Evolutionary conservation across 2,329 filamentous ascomycete genomes (phyloP).

Genomic region (Passalora sequoiae): DNA sequence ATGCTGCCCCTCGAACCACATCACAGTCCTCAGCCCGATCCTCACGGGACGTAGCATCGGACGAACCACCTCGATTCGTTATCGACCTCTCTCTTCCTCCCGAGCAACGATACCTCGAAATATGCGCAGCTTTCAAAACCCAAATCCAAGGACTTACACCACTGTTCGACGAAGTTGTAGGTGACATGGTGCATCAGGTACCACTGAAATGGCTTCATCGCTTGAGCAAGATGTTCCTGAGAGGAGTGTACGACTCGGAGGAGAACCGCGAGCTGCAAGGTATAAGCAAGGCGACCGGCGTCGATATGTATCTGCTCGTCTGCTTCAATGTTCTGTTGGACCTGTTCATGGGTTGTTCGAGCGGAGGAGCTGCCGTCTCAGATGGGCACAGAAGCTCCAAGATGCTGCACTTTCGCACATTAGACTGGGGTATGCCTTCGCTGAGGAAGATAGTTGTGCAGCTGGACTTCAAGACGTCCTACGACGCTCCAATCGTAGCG

Average conservation of each 20-base stretch:
- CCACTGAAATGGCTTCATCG: conserved; percentile 29
- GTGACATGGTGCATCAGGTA: conserved; percentile 30
- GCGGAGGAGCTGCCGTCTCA: conserved; percentile 43
- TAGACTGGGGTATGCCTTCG: conserved; percentile 45
- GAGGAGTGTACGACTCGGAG: conserved; percentile 49
- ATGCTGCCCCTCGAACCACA: background rate
- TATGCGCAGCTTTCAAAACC: conserved; percentile 45
- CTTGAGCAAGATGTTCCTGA: conserved; percentile 46
- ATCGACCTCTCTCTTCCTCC: conserved; percentile 55
- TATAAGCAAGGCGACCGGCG: conserved; percentile 47
- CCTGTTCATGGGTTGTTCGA: conserved; percentile 61
- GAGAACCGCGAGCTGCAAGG: conserved; percentile 59
- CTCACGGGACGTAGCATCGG: conserved; percentile 4
- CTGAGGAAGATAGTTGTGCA: conserved; percentile 41
- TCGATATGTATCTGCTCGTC: conserved; percentile 57
- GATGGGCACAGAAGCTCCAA: conserved; percentile 23
- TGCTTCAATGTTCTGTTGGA: conserved; percentile 61
- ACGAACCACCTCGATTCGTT: conserved; percentile 24
- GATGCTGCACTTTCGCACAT: conserved; percentile 53
- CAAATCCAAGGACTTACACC: conserved; percentile 41
- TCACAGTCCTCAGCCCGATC: background rate
- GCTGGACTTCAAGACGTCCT: conserved; percentile 36
- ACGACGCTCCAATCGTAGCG: conserved; percentile 39
- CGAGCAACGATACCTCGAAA: conserved; percentile 46
- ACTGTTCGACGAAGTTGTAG: conserved; percentile 50